phyloP scores from a whole-genome alignment of 805 yeast species.

The Starmerella potacharoeniae region DNA sequence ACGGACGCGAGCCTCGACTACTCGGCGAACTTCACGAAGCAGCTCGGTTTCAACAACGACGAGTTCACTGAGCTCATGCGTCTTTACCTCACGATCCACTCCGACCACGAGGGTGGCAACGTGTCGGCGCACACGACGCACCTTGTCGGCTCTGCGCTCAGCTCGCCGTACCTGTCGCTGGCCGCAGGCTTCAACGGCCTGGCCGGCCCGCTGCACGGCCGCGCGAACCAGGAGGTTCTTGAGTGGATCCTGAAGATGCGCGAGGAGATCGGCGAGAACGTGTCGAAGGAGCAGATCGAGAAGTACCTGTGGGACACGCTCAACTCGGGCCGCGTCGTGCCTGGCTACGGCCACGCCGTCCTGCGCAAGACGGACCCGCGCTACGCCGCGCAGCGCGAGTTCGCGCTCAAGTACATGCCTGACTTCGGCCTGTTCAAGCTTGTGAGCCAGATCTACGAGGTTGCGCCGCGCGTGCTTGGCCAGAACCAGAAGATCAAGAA shows the following conservation, averaged over 20 bases:
- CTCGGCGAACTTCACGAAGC: conserved; percentile 54
- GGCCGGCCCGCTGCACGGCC: conserved; percentile 82
- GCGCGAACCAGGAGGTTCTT: conserved; percentile 79
- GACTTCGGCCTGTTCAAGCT: conserved; percentile 69
- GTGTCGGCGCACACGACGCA: conserved; percentile 82
- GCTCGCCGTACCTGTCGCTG: conserved; percentile 64
- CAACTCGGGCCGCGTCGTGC: conserved; percentile 73
- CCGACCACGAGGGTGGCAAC: conserved; percentile 86
- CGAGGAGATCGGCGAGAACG: conserved; percentile 56
- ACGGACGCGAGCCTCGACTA: conserved; percentile 40
- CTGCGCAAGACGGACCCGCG: conserved; percentile 83
- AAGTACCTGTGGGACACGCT: conserved; percentile 69
- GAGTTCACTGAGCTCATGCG: conserved; percentile 67
- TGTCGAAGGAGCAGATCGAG: conserved; percentile 56
- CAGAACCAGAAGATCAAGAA: conserved; percentile 84
- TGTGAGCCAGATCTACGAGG: conserved; percentile 65
- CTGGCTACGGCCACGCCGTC: conserved; percentile 85
- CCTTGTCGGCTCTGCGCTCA: conserved; percentile 71
- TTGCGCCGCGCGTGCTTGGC: conserved; percentile 70
- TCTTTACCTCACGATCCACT: conserved; percentile 68
- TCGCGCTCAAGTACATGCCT: conserved; percentile 62
- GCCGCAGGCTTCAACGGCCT: conserved; percentile 78
- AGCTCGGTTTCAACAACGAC: conserved; percentile 48
- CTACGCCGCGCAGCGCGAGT: conserved; percentile 75
- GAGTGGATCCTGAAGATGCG: conserved; percentile 67